phyloP scores from a whole-genome alignment of 805 yeast species.

The Ogataea thermomethanolica region DNA sequence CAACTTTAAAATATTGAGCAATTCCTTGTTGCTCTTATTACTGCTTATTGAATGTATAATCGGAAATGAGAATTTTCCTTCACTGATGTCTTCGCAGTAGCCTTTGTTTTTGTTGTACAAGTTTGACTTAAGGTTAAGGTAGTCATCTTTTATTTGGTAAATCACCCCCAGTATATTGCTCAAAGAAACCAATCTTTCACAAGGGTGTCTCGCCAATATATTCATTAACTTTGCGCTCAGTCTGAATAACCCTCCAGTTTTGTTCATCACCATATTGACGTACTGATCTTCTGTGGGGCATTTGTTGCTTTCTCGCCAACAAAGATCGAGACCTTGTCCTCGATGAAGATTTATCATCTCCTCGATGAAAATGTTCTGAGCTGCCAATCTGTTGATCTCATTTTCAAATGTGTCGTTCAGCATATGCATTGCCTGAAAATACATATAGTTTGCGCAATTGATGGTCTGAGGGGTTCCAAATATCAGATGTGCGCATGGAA shows the following conservation, averaged over 20 bases:
- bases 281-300: conserved; percentile 66
- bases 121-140: conserved; percentile 58
- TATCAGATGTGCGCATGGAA: conserved; percentile 71
- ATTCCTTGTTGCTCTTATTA: conserved; percentile 36
- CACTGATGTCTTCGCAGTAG: conserved; percentile 79
- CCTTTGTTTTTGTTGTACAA: conserved; percentile 63
- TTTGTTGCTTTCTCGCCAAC: conserved; percentile 70
- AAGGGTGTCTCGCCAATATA: conserved; percentile 16
- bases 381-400: conserved; percentile 25
- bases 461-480: conserved; percentile 79
- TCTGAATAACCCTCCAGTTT: conserved; percentile 86
- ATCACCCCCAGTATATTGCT: conserved; percentile 77
- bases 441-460: conserved; percentile 79
- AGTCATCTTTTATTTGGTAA: conserved; percentile 86
- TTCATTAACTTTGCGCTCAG: conserved; percentile 65
- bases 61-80: conserved; percentile 87
- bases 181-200: conserved; percentile 44
- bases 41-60: conserved; percentile 60
- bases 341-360: conserved; percentile 79
- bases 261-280: conserved; percentile 76
- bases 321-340: conserved; percentile 87
- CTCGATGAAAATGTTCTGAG: conserved; percentile 49
- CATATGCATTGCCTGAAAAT: conserved; percentile 63
- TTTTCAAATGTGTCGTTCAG: conserved; percentile 28
- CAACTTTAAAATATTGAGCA: conserved; percentile 49